phyloP scores from a whole-genome alignment of 306 rosid species.

The Luffa acutangula region DNA sequence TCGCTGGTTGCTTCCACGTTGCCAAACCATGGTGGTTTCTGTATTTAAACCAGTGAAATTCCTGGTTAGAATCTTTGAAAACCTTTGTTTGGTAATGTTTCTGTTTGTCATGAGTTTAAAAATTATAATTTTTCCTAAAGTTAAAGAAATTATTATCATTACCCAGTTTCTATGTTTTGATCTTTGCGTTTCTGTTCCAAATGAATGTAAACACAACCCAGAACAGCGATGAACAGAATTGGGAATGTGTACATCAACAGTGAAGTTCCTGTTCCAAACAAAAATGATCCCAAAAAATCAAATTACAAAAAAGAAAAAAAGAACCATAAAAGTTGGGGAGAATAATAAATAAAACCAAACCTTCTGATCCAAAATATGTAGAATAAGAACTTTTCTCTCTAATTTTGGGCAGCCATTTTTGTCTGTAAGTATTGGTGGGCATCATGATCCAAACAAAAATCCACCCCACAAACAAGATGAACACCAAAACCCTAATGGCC shows the following conservation, averaged over 20 bases:
- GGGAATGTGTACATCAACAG: constrained; percentile 47
- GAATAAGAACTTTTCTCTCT: constrained; percentile 10
- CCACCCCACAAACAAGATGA: constrained; percentile 32
- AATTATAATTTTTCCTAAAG: no score
- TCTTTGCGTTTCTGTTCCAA: constrained; percentile 24
- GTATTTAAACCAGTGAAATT: background rate
- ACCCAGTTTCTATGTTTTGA: background rate
- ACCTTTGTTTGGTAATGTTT: background rate
- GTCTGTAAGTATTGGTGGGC: constrained; percentile 38
- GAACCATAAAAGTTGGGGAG: background rate
- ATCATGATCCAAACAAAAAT: constrained; percentile 41
- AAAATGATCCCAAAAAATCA: background rate
- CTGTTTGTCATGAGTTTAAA: no score
- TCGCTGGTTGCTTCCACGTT: constrained; percentile 38
- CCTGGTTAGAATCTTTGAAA: background rate
- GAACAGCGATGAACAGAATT: constrained; percentile 38
- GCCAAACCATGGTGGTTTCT: background rate
- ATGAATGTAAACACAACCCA: constrained; percentile 59
- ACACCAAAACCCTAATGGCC: constrained; percentile 25
- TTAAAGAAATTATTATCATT: background rate
- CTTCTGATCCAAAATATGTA: constrained; percentile 48
- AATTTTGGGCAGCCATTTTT: constrained; percentile 24
- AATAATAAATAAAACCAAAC: constrained; percentile 12
- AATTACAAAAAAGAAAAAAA: background rate
- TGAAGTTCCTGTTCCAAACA: constrained; percentile 20